Evolutionary conservation across 1,139 yeast species (phyloP), one percentile per base, ranked within the genome.

Genomic region (Yamadazyma epiphylla): DNA sequence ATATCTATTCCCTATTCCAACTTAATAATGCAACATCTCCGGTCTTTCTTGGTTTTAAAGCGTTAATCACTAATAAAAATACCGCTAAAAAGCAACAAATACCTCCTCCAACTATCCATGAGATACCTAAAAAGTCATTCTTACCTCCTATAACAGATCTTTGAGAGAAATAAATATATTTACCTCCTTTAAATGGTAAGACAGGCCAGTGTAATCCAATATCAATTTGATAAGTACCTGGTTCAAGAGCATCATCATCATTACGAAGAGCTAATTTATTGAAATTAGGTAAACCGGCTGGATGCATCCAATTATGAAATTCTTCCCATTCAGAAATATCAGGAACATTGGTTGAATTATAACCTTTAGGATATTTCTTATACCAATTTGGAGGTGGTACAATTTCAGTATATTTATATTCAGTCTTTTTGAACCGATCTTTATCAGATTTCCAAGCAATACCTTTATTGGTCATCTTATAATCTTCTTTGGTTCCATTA

Each of bases 371-470:
- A 55, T 54, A 91, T 62, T 46, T 64, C 50, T 83, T 79, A 39
- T 64, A 64, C 98, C 98, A 91, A 61, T 87, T 87, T 46, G 96
- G 97, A 7, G 98, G 98, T 8, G 98, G 98, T 1, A 76, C 94
- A 33, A 91, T 85, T 16, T 89, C 81, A 9, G 20, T 17, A 10
- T 17, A 17, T 22, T 66, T 56, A 42, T 83, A 81, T 31, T 62
- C 46, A 0, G 91, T 79, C 47, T 70, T 75, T 52, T 77, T 75
- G 51, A 64, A 83, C 43, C 77, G 60, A 22, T 67, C 57, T 29
- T 68, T 58, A 50, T 83, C 89, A 1, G 82, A 60, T 5, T 65
- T 38, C 94, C 94, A 83, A 13, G 88, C 76, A 31, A 81, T 83
- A 2, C 74, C 81, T 13, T 59, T 53, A 24, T 70, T 68, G 3